Percentiles rank a stretch among this genome's conserved stretches.
Conservation (phyloP, 495 filamentous ascomycete species). For the Trichocladium uniseriatum region DNA sequence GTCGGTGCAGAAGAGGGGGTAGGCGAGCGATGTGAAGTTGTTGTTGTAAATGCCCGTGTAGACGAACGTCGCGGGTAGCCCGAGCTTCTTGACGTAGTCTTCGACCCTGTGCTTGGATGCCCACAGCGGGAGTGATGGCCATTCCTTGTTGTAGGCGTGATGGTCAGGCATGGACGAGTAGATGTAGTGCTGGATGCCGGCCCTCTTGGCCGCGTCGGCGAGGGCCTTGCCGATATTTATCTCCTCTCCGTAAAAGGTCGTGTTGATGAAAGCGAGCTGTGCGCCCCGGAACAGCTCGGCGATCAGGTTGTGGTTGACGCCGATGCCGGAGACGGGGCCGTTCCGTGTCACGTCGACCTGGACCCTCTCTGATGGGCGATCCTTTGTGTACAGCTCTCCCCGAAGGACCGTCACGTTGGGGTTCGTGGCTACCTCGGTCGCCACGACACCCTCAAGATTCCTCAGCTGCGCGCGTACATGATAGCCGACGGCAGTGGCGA, state of each 20-base stretch:
- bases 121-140: slow-evolving; percentile 84
- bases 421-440: slow-evolving; percentile 67
- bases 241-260: slow-evolving; percentile 95
- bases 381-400: slow-evolving; percentile 63
- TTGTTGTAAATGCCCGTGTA: slow-evolving; percentile 98
- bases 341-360: slow-evolving; percentile 36
- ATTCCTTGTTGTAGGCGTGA: slow-evolving; percentile 53
- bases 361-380: slow-evolving; percentile 36
- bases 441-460: slow-evolving; percentile 71
- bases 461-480: slow-evolving; percentile 81
- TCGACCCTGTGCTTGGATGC: slow-evolving; percentile 84
- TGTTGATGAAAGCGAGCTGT: slow-evolving; percentile 92
- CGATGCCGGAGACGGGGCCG: slow-evolving; percentile 37
- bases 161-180: slow-evolving; percentile 98
- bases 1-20: slow-evolving; percentile 92
- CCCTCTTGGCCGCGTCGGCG: slow-evolving; percentile 80
- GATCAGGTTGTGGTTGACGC: slow-evolving; percentile 55
- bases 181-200: slow-evolving; percentile 81
- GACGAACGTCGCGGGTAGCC: slow-evolving; percentile 79
- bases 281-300: slow-evolving; percentile 70
- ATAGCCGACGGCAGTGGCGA: slow-evolving; percentile 86
- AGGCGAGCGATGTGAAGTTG: slow-evolving; percentile 90
- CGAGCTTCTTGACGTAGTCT: slow-evolving; percentile 77
- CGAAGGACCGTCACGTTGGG: slow-evolving; percentile 77
- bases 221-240: slow-evolving; percentile 74